phyloP scores from a whole-genome alignment of 108 stramenopile genomes.

The Cylindrotheca closterium region DNA sequence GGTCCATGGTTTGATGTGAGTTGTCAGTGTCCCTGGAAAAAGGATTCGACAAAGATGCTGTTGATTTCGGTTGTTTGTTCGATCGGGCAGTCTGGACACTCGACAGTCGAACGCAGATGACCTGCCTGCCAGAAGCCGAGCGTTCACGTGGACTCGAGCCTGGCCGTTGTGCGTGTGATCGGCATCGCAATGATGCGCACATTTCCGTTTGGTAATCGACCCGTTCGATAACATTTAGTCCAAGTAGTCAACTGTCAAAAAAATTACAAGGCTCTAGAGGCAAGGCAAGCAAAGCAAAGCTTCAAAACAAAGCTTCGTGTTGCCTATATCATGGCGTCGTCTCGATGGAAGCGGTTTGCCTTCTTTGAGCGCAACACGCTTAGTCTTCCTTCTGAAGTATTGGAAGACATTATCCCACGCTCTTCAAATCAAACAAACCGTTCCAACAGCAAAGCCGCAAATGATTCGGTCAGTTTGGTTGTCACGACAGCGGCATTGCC shows the following conservation, averaged over 20 bases:
- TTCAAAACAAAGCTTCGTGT: too few species aligned
- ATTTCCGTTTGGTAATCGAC: too few species aligned
- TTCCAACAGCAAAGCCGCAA: not conserved
- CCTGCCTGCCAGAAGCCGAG: too few species aligned
- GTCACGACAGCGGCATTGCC: slow-evolving; percentile 55
- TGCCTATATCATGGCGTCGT: slow-evolving; percentile 57
- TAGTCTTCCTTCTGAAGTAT: slow-evolving; percentile 62
- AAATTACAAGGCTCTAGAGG: too few species aligned
- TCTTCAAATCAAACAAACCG: slow-evolving; percentile 13
- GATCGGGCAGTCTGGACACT: too few species aligned
- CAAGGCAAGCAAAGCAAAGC: too few species aligned
- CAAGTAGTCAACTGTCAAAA: too few species aligned
- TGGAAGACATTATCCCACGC: slow-evolving; percentile 71
- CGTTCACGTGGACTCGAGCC: too few species aligned
- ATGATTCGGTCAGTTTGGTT: slow-evolving; percentile 38
- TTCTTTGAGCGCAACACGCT: slow-evolving; percentile 85
- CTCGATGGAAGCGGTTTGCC: slow-evolving; percentile 88
- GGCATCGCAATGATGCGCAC: too few species aligned
- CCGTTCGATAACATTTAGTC: too few species aligned
- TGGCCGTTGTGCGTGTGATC: too few species aligned
- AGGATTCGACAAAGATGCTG: not conserved
- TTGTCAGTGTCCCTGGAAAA: not conserved
- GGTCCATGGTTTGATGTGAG: slow-evolving; percentile 57
- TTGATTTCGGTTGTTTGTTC: slow-evolving; percentile 1
- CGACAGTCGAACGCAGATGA: too few species aligned